Evolutionary conservation across 768 basidiomycete genomes (phyloP).

Genomic region (Psilocybe azurescens): DNA sequence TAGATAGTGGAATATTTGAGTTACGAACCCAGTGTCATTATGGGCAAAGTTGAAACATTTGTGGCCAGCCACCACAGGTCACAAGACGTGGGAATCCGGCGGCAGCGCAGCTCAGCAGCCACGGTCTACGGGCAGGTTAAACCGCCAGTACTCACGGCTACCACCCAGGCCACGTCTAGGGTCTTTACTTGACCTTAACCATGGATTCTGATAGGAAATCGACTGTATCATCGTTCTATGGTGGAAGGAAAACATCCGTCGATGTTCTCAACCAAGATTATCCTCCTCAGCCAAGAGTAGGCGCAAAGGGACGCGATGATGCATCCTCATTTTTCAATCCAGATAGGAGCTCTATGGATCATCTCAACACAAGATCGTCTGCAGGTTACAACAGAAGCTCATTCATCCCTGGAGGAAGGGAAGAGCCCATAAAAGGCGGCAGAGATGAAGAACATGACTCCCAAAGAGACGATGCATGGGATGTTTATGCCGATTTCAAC

Average conservation of each 20-base stretch:
- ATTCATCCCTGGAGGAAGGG: conserved; percentile 70
- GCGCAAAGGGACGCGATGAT: conserved; percentile 53
- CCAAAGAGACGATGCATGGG: conserved; percentile 60
- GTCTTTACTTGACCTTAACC: conserved; percentile 9
- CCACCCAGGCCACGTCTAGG: conserved; percentile 5
- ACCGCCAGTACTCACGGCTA: background rate
- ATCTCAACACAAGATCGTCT: conserved; percentile 45
- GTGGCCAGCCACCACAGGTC: background rate
- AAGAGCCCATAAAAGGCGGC: conserved; percentile 81
- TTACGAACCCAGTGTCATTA: no score
- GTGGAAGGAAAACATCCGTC: conserved; percentile 60
- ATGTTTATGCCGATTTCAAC: conserved; percentile 91
- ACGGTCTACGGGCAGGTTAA: background rate
- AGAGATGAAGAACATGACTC: conserved; percentile 68
- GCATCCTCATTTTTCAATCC: conserved; percentile 73
- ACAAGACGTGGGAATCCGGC: conserved; percentile 9
- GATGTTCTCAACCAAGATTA: conserved; percentile 66
- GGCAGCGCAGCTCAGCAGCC: conserved; percentile 10
- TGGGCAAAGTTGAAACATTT: background rate
- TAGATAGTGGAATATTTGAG: no score
- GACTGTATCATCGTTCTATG: conserved; percentile 81
- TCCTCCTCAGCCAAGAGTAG: conserved; percentile 36
- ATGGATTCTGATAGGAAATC: conserved; percentile 87
- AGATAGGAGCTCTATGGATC: conserved; percentile 54
- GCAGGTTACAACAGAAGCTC: conserved; percentile 80